Percentiles rank a stretch among this genome's conserved stretches.
These are phyloP conservation scores for Candida boidinii DNA, from an alignment of 805 yeast species.

Conservation along the genomic window DNA sequence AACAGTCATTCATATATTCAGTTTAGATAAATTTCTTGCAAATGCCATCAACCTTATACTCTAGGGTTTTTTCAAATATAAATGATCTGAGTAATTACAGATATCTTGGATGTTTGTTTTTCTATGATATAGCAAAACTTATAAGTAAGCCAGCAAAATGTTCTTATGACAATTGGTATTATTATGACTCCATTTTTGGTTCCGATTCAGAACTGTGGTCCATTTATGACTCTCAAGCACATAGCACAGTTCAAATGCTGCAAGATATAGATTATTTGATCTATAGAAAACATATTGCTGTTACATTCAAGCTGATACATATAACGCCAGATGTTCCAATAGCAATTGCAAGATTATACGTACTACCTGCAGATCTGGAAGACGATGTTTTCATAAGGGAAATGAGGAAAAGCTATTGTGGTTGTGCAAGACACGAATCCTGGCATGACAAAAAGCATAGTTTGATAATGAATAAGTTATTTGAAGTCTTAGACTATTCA, in stretches of 20 bases:
- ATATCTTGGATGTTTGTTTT: conserved; percentile 42
- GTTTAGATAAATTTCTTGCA: no score
- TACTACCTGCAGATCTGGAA: conserved; percentile 35
- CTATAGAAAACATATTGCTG: conserved; percentile 29
- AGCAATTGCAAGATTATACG: conserved; percentile 35
- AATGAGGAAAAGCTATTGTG: conserved; percentile 24
- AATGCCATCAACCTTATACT: no score
- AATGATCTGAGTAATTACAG: conserved; percentile 31
- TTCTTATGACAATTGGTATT: conserved; percentile 42
- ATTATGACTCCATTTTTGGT: conserved; percentile 44
- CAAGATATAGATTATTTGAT: conserved; percentile 35
- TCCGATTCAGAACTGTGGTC: no score
- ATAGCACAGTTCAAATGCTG: conserved; percentile 18
- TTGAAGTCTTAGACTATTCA: conserved; percentile 35
- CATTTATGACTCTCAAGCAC: no score
- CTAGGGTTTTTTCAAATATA: conserved; percentile 17
- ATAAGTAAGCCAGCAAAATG: no score
- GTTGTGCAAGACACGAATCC: conserved; percentile 24
- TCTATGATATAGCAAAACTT: conserved; percentile 36
- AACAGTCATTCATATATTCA: no score
- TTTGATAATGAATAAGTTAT: conserved; percentile 25
- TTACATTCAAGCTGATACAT: conserved; percentile 31
- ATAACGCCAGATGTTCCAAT: conserved; percentile 8
- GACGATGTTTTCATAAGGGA: conserved; percentile 24
- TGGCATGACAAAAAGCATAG: conserved; percentile 28